Evolutionary conservation across 2,329 filamentous ascomycete species (phyloP).

Genomic region (Aschersonia sp.): DNA sequence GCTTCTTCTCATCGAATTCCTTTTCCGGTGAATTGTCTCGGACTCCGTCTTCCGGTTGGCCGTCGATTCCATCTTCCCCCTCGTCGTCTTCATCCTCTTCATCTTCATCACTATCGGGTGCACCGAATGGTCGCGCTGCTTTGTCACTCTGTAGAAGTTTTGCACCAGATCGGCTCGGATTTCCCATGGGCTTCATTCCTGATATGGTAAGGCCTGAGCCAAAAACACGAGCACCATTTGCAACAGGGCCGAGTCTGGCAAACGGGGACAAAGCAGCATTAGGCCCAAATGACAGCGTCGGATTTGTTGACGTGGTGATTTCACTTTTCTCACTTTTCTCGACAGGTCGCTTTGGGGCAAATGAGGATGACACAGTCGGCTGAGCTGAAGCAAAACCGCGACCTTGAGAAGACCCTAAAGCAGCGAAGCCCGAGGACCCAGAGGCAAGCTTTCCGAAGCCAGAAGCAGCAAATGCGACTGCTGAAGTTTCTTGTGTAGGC

Average conservation of each 20-base stretch:
- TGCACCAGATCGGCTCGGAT: constrained; percentile 52
- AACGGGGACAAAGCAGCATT: constrained; percentile 30
- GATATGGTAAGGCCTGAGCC: constrained; percentile 21
- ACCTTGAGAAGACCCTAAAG: constrained; percentile 31
- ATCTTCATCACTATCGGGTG: constrained; percentile 47
- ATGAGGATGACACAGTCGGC: constrained; percentile 1
- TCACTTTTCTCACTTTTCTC: too few species aligned
- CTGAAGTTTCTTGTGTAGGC: constrained; percentile 26
- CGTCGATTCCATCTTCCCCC: constrained; percentile 23
- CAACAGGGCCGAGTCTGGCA: constrained; percentile 23
- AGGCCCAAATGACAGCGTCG: constrained; percentile 36
- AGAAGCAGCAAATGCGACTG: constrained; percentile 52
- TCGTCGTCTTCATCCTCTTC: constrained; percentile 29
- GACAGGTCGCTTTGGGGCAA: too few species aligned
- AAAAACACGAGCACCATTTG: constrained; percentile 22
- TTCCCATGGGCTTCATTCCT: constrained; percentile 36
- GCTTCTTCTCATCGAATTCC: constrained; percentile 49
- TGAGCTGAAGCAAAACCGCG: constrained; percentile 35
- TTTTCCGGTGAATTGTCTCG: constrained; percentile 32
- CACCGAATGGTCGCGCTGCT: constrained; percentile 60
- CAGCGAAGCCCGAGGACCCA: constrained; percentile 50
- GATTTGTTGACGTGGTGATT: constrained; percentile 11
- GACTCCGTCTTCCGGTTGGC: constrained; percentile 30
- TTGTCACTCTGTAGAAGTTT: constrained; percentile 39
- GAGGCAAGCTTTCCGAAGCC: constrained; percentile 52